phyloP scores from a whole-genome alignment of 2,329 filamentous ascomycete genomes.

The Calonectria pseudoturangicola region DNA sequence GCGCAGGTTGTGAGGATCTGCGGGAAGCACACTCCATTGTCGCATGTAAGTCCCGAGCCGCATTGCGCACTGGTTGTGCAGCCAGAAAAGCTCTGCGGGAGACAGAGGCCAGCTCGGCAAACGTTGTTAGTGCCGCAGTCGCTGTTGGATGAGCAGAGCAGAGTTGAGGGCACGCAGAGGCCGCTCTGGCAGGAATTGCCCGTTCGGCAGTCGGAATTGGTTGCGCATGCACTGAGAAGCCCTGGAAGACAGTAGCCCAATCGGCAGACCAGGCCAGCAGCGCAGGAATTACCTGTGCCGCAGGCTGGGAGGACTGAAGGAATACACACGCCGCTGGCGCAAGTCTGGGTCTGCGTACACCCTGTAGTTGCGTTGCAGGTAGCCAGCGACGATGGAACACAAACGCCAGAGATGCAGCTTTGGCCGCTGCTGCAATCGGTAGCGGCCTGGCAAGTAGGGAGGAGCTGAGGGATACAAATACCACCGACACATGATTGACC shows the following conservation, averaged over 20 bases:
- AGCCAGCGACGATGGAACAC: conserved; percentile 17
- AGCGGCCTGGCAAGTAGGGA: conserved; percentile 15
- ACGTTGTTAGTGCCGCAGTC: conserved; percentile 28
- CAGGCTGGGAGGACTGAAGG: conserved; percentile 33
- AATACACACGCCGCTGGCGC: conserved; percentile 30
- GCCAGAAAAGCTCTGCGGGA: not conserved
- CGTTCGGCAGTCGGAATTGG: conserved; percentile 22
- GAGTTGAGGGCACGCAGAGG: conserved; percentile 29
- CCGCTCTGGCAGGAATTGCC: conserved; percentile 30
- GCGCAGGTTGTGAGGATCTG: conserved; percentile 21
- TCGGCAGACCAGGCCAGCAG: conserved; percentile 30
- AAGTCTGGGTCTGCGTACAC: conserved; percentile 21
- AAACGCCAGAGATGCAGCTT: conserved; percentile 24
- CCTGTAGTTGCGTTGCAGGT: not conserved
- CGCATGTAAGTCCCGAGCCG: conserved; percentile 9
- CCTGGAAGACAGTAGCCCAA: conserved; percentile 34
- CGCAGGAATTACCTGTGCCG: conserved; percentile 11
- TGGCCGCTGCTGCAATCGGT: conserved; percentile 17
- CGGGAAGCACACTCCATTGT: conserved; percentile 23
- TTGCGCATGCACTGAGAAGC: conserved; percentile 21
- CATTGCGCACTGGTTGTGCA: conserved; percentile 12
- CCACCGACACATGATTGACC: conserved; percentile 32
- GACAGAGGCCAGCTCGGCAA: conserved; percentile 28
- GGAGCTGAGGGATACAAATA: conserved; percentile 31
- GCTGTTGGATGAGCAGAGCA: conserved; percentile 23